Conservation (phyloP, 192 early-diverging fungal genomes). For the Coemansia sp. region DNA sequence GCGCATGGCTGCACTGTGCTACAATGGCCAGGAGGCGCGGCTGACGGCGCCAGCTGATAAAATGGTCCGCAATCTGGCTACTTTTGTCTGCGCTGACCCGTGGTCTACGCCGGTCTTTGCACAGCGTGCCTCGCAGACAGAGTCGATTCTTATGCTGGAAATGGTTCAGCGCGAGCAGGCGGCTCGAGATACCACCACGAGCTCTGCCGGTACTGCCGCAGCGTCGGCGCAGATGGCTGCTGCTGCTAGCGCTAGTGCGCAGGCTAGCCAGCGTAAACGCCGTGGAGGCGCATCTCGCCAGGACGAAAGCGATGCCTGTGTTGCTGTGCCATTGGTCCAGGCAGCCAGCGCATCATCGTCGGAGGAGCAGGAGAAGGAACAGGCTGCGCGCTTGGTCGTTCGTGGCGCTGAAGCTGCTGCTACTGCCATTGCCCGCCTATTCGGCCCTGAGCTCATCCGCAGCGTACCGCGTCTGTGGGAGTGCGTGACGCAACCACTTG, state of each 20-base stretch:
- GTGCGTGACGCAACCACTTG: constrained; percentile 36
- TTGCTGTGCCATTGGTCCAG: constrained; percentile 34
- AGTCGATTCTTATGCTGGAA: constrained; percentile 46
- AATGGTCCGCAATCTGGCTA: constrained; percentile 83
- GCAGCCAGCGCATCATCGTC: constrained; percentile 5
- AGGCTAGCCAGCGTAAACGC: constrained; percentile 40
- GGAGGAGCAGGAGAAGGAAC: constrained; percentile 55
- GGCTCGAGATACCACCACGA: neutral
- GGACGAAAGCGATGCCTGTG: neutral
- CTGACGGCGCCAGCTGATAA: constrained; percentile 71
- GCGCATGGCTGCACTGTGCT: constrained; percentile 44
- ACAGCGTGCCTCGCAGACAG: constrained; percentile 33
- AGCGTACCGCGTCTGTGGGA: constrained; percentile 51
- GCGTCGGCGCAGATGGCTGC: constrained; percentile 34
- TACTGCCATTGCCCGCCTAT: constrained; percentile 31
- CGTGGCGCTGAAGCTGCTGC: constrained; percentile 64
- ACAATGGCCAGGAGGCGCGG: constrained; percentile 10
- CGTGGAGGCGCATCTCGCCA: constrained; percentile 13
- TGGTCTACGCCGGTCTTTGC: constrained; percentile 66
- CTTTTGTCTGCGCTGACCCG: constrained; percentile 83
- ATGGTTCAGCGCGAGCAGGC: constrained; percentile 47
- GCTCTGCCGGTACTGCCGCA: constrained; percentile 22
- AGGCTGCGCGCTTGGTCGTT: constrained; percentile 60
- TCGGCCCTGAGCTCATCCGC: constrained; percentile 33
- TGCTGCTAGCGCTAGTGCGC: constrained; percentile 41